Conservation (phyloP, 2,329 filamentous ascomycete species). For the Dichotomopilus funicola region DNA sequence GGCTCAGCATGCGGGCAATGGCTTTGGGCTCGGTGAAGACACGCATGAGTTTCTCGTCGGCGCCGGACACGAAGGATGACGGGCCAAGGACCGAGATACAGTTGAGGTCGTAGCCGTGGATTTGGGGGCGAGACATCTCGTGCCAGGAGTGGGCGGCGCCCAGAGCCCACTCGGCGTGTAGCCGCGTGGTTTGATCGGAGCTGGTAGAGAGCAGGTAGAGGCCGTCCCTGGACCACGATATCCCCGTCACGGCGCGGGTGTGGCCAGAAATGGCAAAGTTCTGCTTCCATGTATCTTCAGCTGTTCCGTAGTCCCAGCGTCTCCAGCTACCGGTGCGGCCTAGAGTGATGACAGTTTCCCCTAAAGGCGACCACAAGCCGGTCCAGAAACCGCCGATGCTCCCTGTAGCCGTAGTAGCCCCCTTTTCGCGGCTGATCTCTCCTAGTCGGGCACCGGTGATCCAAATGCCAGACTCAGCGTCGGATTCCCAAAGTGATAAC, state of each 20-base stretch:
- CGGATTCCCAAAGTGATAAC: constrained; percentile 84
- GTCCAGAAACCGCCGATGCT: constrained; percentile 97
- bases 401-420: constrained; percentile 91
- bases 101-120: constrained; percentile 96
- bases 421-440: constrained; percentile 91
- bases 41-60: constrained; percentile 95
- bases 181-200: constrained; percentile 84
- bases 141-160: constrained; percentile 56
- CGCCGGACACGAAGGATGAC: constrained; percentile 84
- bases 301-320: constrained; percentile 62
- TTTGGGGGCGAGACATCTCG: constrained; percentile 91
- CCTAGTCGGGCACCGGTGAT: constrained; percentile 77
- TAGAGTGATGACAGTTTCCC: constrained; percentile 68
- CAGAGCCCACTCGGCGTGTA: constrained; percentile 70
- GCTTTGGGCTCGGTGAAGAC: constrained; percentile 87
- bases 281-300: constrained; percentile 66
- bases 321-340: constrained; percentile 93
- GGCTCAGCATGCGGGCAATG: constrained; percentile 66
- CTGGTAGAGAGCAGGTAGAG: constrained; percentile 83
- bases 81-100: constrained; percentile 71
- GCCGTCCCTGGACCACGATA: constrained; percentile 78
- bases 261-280: constrained; percentile 76
- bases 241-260: constrained; percentile 69
- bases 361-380: constrained; percentile 81
- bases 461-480: constrained; percentile 82